These are phyloP conservation scores for Coniochaeta sp. DNA, from an alignment of 2,329 filamentous ascomycete genomes.

Conservation along the genomic window DNA sequence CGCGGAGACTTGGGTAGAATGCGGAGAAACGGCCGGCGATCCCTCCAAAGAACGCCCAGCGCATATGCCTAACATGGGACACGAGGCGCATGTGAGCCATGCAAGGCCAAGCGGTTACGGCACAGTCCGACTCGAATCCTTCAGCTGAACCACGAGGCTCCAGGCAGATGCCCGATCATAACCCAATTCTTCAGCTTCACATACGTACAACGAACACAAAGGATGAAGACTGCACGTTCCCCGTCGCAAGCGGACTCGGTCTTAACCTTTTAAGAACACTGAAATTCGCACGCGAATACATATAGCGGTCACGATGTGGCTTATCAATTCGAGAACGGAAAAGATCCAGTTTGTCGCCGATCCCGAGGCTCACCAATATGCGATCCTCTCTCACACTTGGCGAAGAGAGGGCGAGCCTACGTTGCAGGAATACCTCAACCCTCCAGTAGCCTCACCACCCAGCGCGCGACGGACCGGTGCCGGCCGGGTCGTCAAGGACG, in stretches of 20 bases:
- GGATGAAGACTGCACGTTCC: background rate
- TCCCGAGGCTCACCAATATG: background rate
- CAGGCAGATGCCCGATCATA: background rate
- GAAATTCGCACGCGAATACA: background rate
- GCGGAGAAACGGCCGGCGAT: background rate
- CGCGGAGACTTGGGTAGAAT: background rate
- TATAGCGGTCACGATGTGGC: background rate
- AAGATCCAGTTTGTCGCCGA: background rate
- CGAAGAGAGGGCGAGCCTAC: slow-evolving; percentile 2
- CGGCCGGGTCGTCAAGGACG: background rate
- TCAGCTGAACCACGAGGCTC: background rate
- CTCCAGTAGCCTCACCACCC: background rate
- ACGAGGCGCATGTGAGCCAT: background rate
- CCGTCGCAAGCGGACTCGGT: background rate
- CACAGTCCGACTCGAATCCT: background rate
- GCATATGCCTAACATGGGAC: background rate
- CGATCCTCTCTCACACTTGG: slow-evolving; percentile 4
- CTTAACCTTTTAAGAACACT: background rate
- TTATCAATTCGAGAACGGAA: slow-evolving; percentile 25
- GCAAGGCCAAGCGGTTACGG: background rate
- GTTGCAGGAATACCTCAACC: background rate
- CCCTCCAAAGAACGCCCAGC: background rate
- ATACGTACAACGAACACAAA: background rate
- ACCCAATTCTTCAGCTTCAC: background rate
- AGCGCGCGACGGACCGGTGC: background rate